Conservation (phyloP, 768 basidiomycete species). For the Artomyces pyxidatus region DNA sequence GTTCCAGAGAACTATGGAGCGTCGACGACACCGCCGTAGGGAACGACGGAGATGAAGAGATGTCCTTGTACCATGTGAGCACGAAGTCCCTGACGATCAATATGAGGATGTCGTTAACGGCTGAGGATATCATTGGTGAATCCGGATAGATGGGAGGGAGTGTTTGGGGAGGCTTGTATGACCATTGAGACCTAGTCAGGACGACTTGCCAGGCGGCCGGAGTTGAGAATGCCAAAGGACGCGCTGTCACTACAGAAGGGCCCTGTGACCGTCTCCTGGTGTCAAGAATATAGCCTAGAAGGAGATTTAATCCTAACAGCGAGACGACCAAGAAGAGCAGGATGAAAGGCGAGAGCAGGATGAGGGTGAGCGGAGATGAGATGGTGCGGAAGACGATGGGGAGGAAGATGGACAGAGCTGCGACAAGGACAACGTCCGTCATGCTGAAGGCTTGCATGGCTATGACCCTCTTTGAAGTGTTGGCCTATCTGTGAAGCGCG, state of each 20-base stretch:
- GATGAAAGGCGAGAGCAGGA: slow-evolving; percentile 57
- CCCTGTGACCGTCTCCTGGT: slow-evolving; percentile 24
- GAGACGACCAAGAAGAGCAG: slow-evolving; percentile 38
- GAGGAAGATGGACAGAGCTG: slow-evolving; percentile 45
- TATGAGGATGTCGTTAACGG: slow-evolving; percentile 72
- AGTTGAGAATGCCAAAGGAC: slow-evolving; percentile 79
- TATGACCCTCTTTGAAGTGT: no score
- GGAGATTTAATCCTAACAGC: slow-evolving; percentile 30
- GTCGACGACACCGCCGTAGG: slow-evolving; percentile 75
- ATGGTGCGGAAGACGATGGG: slow-evolving; percentile 47
- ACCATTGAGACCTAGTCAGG: slow-evolving; percentile 85
- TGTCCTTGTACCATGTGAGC: slow-evolving; percentile 76
- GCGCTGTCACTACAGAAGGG: slow-evolving; percentile 50
- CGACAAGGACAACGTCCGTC: slow-evolving; percentile 47
- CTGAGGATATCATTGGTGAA: slow-evolving; percentile 56
- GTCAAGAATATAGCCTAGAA: slow-evolving; percentile 49
- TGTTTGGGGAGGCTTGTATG: slow-evolving; percentile 59
- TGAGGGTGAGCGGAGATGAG: slow-evolving; percentile 57
- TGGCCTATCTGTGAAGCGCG: no score
- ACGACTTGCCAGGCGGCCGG: slow-evolving; percentile 94
- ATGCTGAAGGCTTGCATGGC: slow-evolving; percentile 8
- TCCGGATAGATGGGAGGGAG: slow-evolving; percentile 59
- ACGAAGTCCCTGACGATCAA: slow-evolving; percentile 85
- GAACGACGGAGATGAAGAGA: slow-evolving; percentile 85
- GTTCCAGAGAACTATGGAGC: slow-evolving; percentile 57